Evolutionary conservation across 1,284 basidiomycete species (phyloP).

Genomic region (Boletus holoroseus): DNA sequence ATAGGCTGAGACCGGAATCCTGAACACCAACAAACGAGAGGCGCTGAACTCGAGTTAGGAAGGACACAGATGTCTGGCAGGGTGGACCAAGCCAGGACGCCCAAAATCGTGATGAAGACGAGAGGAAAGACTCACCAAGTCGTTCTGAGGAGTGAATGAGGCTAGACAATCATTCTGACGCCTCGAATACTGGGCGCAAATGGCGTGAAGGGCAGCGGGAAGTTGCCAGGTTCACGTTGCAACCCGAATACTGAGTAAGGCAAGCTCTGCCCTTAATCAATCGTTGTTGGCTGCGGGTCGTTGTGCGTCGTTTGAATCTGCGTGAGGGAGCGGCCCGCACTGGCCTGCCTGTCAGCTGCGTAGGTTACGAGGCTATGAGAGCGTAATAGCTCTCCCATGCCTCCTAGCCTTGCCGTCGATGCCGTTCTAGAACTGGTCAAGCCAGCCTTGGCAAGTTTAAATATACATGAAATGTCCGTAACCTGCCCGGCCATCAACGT

Average conservation of each 20-base stretch:
- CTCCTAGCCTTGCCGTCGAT: conserved; percentile 9
- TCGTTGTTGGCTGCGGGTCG: conserved; percentile 7
- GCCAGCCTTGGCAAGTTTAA: conserved; percentile 1
- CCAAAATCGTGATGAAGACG: neutral
- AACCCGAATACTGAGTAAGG: conserved; percentile 14
- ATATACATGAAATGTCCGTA: neutral
- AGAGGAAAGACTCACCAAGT: conserved; percentile 16
- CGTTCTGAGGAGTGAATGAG: conserved; percentile 10
- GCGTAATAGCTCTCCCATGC: conserved; percentile 8
- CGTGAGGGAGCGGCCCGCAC: conserved; percentile 9
- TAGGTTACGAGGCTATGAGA: conserved; percentile 3
- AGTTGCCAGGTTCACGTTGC: conserved; percentile 16
- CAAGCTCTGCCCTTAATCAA: conserved; percentile 17
- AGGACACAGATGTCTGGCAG: neutral
- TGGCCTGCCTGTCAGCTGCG: conserved; percentile 12
- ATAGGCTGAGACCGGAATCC: neutral
- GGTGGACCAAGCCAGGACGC: neutral
- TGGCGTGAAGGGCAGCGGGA: conserved; percentile 19
- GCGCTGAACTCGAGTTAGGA: neutral
- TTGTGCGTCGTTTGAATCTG: conserved; percentile 1
- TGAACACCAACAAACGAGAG: neutral
- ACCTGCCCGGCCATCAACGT: neutral
- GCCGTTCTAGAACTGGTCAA: conserved; percentile 6
- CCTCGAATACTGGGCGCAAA: conserved; percentile 16
- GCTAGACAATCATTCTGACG: conserved; percentile 23